Base-by-base conservation (phyloP, 352 stramenopile species). In the Paralagenidium karlingii region DNA sequence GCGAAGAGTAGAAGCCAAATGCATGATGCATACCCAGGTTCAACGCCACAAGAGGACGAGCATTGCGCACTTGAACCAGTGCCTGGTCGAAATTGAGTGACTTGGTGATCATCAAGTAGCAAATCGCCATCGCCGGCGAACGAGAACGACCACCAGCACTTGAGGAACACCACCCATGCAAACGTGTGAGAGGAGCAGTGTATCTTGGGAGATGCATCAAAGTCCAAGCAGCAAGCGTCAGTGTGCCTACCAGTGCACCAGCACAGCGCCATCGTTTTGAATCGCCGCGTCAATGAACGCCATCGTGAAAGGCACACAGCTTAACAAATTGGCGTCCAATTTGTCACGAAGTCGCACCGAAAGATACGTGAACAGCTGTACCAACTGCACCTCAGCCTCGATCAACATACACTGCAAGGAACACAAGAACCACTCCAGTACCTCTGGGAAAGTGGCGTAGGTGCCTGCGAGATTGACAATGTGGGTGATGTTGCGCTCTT, bases 271-370 rank as follows among this genome's bases (percentile, higher is more conserved):
- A 19, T 62, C 42, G 22, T 36, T 20, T 9, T 63, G 47, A 2
- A 92, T 42, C 0, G 63, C 82, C 20, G 65, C 60, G 26, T 88
- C 62, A 18, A 96, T 70, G 45, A 96, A 96, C 1, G 92, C 51
- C 6, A 66, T 63, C 2, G 74, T 64, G 20, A 82, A 42, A 0
- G 80, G 80, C 2, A 96, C 53, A 26, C 68, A 88, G 47, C 80
- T 90, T 11, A 96, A 62, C 45, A 96, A 45, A 36, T 94, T 91
- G 2, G 84, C 57, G 40, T 90, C 77, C 40, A 94, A 82, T 42
- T 94, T 94, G 55, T 96, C 84, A 19, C 84, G 68, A 20, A 96
- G 68, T 40, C 68, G 74, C n/a, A 94, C 50, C 45, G 73, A 93
- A 28, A 95, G 54, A 58, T 96, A 96, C 15, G 70, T 88, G 40